phyloP scores from a whole-genome alignment of 2,329 filamentous ascomycete species.

The Aspergillus quadricinctus region DNA sequence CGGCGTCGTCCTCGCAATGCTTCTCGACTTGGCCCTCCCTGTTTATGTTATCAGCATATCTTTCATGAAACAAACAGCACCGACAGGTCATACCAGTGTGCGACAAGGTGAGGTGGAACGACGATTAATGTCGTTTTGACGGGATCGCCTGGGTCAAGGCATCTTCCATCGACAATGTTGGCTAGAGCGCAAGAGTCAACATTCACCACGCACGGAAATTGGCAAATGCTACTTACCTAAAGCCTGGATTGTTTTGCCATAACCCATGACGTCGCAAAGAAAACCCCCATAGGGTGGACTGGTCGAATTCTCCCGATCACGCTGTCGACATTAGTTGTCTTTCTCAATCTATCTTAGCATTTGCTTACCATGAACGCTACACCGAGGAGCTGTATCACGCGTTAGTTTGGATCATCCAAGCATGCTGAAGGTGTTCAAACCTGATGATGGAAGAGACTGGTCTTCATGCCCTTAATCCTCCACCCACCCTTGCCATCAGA shows the following conservation, averaged over 20 bases:
- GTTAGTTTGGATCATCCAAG: neutral
- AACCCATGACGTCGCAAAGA: conserved; percentile 40
- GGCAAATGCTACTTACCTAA: conserved; percentile 21
- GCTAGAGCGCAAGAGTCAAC: conserved; percentile 16
- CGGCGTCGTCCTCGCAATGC: conserved; percentile 24
- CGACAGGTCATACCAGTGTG: conserved; percentile 29
- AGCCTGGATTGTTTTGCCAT: conserved; percentile 38
- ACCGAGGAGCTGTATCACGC: conserved; percentile 24
- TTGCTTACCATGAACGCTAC: conserved; percentile 31
- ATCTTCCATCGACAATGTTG: conserved; percentile 34
- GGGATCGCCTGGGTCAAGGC: conserved; percentile 10
- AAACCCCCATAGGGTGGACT: conserved; percentile 31
- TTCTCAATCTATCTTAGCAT: neutral
- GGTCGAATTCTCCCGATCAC: conserved; percentile 26
- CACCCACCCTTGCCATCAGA: conserved; percentile 29
- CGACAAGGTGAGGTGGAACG: conserved; percentile 28
- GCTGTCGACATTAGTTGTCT: conserved; percentile 20
- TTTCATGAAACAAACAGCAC: neutral
- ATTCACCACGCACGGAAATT: neutral
- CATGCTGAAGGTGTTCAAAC: conserved; percentile 9
- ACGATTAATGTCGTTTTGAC: conserved; percentile 35
- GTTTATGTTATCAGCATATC: neutral
- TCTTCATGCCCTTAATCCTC: conserved; percentile 28
- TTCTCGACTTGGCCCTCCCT: conserved; percentile 28
- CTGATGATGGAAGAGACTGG: conserved; percentile 34